Evolutionary conservation across 139 green algal species (phyloP).

Genomic region (Microglena sp.): DNA sequence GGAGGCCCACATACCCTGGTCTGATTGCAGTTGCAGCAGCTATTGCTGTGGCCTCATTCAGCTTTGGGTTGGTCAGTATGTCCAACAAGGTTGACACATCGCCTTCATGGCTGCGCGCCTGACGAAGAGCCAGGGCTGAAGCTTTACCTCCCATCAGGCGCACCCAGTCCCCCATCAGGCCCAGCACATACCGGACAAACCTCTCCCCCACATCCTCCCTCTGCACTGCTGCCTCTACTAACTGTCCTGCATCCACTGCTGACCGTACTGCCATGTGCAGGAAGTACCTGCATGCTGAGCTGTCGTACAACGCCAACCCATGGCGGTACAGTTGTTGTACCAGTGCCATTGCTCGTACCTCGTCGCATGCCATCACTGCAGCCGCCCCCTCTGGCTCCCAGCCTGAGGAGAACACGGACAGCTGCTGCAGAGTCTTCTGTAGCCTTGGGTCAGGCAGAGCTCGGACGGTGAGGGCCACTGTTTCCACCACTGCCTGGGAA

Average conservation of each 20-base stretch:
- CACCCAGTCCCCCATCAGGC: background rate
- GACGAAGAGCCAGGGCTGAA: background rate
- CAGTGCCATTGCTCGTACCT: background rate
- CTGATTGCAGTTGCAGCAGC: too few relatives aligned
- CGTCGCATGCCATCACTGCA: background rate
- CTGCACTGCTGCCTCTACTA: background rate
- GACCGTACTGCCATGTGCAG: conserved; percentile 11
- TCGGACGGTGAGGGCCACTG: conserved; percentile 6
- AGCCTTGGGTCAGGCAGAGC: conserved; percentile 2
- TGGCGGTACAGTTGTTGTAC: conserved; percentile 2
- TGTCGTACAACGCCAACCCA: background rate
- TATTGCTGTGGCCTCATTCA: too few relatives aligned
- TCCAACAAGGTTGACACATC: background rate
- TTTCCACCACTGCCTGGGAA: background rate
- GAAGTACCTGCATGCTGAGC: background rate
- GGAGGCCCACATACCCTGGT: too few relatives aligned
- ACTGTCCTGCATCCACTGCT: background rate
- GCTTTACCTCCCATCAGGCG: background rate
- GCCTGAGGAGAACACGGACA: conserved; percentile 8
- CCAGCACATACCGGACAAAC: background rate
- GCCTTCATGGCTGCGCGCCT: background rate
- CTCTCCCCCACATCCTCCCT: background rate
- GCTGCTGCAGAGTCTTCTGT: background rate
- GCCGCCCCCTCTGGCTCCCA: conserved; percentile 5
- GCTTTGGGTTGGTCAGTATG: too few relatives aligned